Conservation (phyloP, 139 green algal genomes). For the Trebouxia sp. region DNA sequence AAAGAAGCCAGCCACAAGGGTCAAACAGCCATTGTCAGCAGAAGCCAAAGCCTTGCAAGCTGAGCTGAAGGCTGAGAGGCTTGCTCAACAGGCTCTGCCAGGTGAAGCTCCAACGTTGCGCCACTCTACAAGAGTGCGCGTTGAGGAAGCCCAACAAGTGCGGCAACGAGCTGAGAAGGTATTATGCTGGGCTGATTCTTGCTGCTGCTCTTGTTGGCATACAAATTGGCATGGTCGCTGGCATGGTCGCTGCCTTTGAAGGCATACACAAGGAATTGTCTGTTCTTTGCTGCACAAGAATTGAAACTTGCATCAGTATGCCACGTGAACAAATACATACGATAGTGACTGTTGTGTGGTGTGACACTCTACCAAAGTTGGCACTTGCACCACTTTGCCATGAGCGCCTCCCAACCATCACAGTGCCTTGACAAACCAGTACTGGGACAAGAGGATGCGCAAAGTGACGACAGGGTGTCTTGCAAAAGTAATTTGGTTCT, state of each 20-base stretch:
- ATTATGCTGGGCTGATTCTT: neutral
- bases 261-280: too few species aligned
- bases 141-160: slow-evolving; percentile 58
- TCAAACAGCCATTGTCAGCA: slow-evolving; percentile 25
- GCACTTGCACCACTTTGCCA: too few species aligned
- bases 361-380: too few species aligned
- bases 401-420: slow-evolving; percentile 26
- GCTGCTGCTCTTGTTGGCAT: neutral
- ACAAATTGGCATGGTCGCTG: neutral
- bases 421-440: slow-evolving; percentile 15
- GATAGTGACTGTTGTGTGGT: too few species aligned
- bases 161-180: slow-evolving; percentile 34
- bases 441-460: slow-evolving; percentile 28
- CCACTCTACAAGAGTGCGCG: slow-evolving; percentile 56
- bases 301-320: too few species aligned
- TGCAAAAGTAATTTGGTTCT: neutral
- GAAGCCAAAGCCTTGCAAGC: slow-evolving; percentile 5
- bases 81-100: neutral
- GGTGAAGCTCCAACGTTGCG: slow-evolving; percentile 43
- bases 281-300: neutral
- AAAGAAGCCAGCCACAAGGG: slow-evolving; percentile 32
- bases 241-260: too few species aligned
- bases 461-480: slow-evolving; percentile 14
- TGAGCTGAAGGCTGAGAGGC: neutral
- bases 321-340: too few species aligned